Base-by-base conservation (phyloP, 805 yeast species). In the Cyberlindnera suaveolens region DNA sequence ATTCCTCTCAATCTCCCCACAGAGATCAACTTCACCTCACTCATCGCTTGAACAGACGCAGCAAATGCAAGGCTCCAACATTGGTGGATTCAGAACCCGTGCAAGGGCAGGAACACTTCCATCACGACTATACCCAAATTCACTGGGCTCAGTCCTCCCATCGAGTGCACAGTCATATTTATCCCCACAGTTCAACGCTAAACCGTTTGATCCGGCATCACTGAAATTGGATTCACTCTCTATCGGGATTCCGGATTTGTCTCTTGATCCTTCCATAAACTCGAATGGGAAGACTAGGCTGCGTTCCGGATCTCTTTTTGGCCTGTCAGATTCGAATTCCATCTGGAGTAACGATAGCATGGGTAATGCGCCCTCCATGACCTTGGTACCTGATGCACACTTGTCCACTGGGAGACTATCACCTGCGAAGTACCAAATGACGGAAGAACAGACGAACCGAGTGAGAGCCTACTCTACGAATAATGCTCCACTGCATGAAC, bases 51-150 rank as follows among this genome's bases (percentile, higher is more conserved):
- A 56, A 29, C 57, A 50, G 34, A 14, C 34, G 15, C 48, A 46
- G 35, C 47, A 38, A 35, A 19, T 17, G 31, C 18, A 45, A n/a
- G 38, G 44, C 8, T 52, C 62, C 48, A 58, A 61, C 51, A 51
- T 70, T 52, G 70, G 75, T 3, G 58, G 60, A 19, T 60, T 67
- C 41, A 65, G 78, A 52, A 68, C 77, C 14, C 72, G 93, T 48
- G 78, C 84, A 36, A 72, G 95, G 50, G 85, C 93, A 2, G 93
- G 93, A 3, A 85, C 95, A 13, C 65, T 85, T 38, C 91, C 93
- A 8, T 79, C 89, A 17, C 65, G 82, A 38, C 70, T 80, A 42
- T 56, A 64, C 35, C 58, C 68, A 19, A 60, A 51, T 27, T 47
- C 50, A 52, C 10, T 54, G 50, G 42, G 57, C 40, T 42, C 64